Evolutionary conservation across 305 asterid genomes (phyloP), one percentile per base, ranked within the genome.

Genomic region (Fraxinus baroniana): DNA sequence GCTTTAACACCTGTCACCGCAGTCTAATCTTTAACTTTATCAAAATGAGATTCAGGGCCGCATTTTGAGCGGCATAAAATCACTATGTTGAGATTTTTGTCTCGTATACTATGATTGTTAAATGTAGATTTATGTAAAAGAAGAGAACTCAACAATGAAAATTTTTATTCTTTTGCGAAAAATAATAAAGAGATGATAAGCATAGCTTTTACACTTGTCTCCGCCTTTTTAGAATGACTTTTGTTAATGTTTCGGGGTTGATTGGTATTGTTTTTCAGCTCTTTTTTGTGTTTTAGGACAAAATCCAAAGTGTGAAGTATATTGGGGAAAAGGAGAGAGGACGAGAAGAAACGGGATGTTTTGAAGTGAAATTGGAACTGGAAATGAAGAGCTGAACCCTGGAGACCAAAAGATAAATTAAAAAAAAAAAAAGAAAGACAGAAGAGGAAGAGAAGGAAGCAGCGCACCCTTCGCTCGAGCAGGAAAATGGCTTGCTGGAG

Each of bases 1-100:
- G 81, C 86, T 75, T 84, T 76, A 84, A 68, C 86, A 83, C 70
- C 86, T 68, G 73, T 83, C 79, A 76, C 9, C 10, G 76, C 79
- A 37, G 41, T 13, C 37, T 17, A 68, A 68, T 12, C 39, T 66
- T 30, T 20, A 28, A 68, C 74, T 68, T 68, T 68, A 68, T 68
- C 22, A 68, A 68, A 68, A 68, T 24, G 68, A 70, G 52, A 37
- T 68, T 82, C 30, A 39, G n/a, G 77, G 15, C 36, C 20, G 15
- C 57, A 60, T 68, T 68, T 78, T 64, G 30, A 64, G 35, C 73
- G 32, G 32, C 37, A 28, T 28, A 68, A 28, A 68, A 66, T 66
- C 71, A 7, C 71, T 20, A 62, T 4, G 32, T 24, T 64, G 33
- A 64, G 72, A 22, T 64, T 64, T 5, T 64, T 64, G 32, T 22